Evolutionary conservation across 73 alveolate species (phyloP).

Genomic region (Loxodes magnus): DNA sequence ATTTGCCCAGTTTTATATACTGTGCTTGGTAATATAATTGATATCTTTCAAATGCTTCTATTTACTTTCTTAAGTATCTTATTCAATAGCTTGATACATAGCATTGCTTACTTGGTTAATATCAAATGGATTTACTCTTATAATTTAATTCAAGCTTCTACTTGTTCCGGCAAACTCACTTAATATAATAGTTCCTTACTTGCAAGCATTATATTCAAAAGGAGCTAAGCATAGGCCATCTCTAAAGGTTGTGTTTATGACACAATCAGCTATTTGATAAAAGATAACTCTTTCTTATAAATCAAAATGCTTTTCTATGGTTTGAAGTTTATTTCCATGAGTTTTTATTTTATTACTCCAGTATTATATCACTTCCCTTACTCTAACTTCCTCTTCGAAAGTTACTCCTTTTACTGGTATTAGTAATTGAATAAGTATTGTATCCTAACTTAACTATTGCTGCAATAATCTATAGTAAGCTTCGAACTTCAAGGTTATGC

Average conservation of each 20-base stretch:
- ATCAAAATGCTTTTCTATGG: slow-evolving; percentile 19
- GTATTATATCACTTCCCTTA: slow-evolving; percentile 10
- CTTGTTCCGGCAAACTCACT: slow-evolving; percentile 54
- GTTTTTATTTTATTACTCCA: slow-evolving; percentile 18
- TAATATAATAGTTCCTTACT: slow-evolving; percentile 22
- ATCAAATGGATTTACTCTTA: slow-evolving; percentile 46
- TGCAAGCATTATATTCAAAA: slow-evolving; percentile 32
- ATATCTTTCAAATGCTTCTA: slow-evolving; percentile 13
- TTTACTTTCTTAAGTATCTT: slow-evolving; percentile 21
- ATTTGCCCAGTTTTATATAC: no score
- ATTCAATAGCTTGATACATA: slow-evolving; percentile 21
- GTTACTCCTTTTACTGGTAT: slow-evolving; percentile 20
- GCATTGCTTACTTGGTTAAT: slow-evolving; percentile 24
- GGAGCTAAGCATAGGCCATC: slow-evolving; percentile 61
- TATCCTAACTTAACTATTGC: slow-evolving; percentile 12
- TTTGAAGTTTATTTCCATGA: slow-evolving; percentile 16
- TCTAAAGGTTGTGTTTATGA: slow-evolving; percentile 20
- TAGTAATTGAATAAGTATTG: slow-evolving; percentile 12
- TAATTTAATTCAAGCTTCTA: slow-evolving; percentile 33
- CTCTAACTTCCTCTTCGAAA: neutral
- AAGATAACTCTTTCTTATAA: slow-evolving; percentile 30
- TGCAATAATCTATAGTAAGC: slow-evolving; percentile 27
- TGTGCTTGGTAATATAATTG: slow-evolving; percentile 27
- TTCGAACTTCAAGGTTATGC: slow-evolving; percentile 25
- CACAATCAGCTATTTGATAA: slow-evolving; percentile 27